phyloP scores from a whole-genome alignment of 2,329 filamentous ascomycete genomes.

The Nigrospora oryzae region DNA sequence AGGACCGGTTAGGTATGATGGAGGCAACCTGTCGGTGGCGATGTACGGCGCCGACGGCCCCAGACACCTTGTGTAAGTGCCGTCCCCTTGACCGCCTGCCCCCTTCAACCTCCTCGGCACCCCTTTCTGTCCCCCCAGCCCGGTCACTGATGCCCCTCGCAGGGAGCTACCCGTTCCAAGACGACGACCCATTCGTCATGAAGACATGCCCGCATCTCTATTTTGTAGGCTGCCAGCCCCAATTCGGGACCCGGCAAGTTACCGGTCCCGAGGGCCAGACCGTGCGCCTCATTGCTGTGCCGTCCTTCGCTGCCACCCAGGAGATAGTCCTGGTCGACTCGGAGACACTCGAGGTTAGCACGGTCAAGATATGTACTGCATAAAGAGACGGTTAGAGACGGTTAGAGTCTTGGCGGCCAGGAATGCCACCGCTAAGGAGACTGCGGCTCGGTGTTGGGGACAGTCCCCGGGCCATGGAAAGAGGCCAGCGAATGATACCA shows the following conservation, averaged over 20 bases:
- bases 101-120: background rate
- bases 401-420: background rate
- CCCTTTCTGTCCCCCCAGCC: background rate
- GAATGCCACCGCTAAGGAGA: background rate
- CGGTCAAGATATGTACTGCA: slow-evolving; percentile 44
- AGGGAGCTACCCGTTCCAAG: slow-evolving; percentile 96
- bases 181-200: slow-evolving; percentile 84
- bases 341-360: slow-evolving; percentile 74
- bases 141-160: slow-evolving; percentile 1
- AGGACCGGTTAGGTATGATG: slow-evolving; percentile 79
- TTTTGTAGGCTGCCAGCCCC: slow-evolving; percentile 78
- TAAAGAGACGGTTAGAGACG: slow-evolving; percentile 8
- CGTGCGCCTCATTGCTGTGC: slow-evolving; percentile 75
- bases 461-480: too few species aligned
- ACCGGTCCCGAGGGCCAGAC: slow-evolving; percentile 58
- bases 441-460: too few species aligned
- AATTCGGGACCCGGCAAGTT: slow-evolving; percentile 65
- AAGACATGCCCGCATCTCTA: slow-evolving; percentile 82
- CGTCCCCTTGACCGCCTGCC: background rate
- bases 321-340: slow-evolving; percentile 78
- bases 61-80: slow-evolving; percentile 82
- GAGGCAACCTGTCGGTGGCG: slow-evolving; percentile 92
- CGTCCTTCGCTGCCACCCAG: slow-evolving; percentile 69
- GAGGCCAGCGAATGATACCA: background rate
- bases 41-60: slow-evolving; percentile 83